Evolutionary conservation across 768 basidiomycete species (phyloP).

Genomic region (Paxillus ammoniavirescens): DNA sequence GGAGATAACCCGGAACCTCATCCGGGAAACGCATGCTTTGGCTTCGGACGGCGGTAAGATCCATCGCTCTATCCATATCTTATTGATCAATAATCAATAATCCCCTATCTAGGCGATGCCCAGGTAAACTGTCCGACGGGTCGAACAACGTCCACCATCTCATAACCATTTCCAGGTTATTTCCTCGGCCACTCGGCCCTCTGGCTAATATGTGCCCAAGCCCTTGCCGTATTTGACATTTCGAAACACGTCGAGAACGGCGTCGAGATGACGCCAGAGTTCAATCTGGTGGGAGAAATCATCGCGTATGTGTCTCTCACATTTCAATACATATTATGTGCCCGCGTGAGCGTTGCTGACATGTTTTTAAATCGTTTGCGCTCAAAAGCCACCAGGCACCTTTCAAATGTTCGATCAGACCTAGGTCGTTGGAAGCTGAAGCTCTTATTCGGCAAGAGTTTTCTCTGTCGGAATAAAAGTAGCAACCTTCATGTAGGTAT

Average conservation of each 20-base stretch:
- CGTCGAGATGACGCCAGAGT: slow-evolving; percentile 42
- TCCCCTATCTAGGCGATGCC: slow-evolving; percentile 7
- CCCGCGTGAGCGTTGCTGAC: too few species aligned
- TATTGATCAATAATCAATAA: neutral
- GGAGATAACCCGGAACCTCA: slow-evolving; percentile 14
- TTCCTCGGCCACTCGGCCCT: slow-evolving; percentile 25
- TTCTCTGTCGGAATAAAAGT: neutral
- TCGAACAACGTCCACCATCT: neutral
- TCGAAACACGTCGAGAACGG: slow-evolving; percentile 40
- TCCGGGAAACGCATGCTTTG: slow-evolving; percentile 13
- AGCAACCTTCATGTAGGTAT: too few species aligned
- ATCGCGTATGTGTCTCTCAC: slow-evolving; percentile 5
- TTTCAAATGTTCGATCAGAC: slow-evolving; percentile 12
- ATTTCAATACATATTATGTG: too few species aligned
- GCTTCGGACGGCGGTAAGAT: slow-evolving; percentile 18
- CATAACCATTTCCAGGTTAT: slow-evolving; percentile 13
- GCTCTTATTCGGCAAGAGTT: neutral
- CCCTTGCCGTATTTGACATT: slow-evolving; percentile 45
- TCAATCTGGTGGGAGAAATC: slow-evolving; percentile 26
- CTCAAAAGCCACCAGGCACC: slow-evolving; percentile 5
- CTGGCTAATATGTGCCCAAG: slow-evolving; percentile 27
- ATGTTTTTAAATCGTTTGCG: too few species aligned
- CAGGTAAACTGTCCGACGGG: slow-evolving; percentile 1
- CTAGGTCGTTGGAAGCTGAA: slow-evolving; percentile 5
- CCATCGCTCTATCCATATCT: accelerated